Evolutionary conservation across 345 rosid genomes (phyloP).

Genomic region (Turritis glabra): DNA sequence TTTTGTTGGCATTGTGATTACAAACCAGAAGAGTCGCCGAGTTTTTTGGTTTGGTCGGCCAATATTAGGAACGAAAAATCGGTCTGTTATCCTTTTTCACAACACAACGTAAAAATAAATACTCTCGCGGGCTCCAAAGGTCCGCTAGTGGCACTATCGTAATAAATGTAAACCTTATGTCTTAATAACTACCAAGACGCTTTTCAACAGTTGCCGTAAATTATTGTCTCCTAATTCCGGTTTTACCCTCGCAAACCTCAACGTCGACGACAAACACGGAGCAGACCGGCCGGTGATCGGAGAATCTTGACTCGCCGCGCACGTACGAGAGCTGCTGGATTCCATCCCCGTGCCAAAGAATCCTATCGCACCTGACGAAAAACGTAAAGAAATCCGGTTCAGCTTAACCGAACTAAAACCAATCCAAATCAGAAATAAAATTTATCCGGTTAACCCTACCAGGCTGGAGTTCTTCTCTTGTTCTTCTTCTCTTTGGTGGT

Average conservation of each 20-base stretch:
- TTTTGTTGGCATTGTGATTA: background rate
- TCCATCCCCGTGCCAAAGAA: conserved; percentile 83
- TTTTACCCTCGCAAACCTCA: conserved; percentile 44
- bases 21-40: conserved; percentile 30
- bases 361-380: conserved; percentile 81
- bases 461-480: conserved; percentile 96
- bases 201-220: background rate
- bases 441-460: conserved; percentile 49
- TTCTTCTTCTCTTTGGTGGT: conserved; percentile 54
- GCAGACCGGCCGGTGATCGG: conserved; percentile 92
- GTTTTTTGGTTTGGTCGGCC: conserved; percentile 33
- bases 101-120: conserved; percentile 12
- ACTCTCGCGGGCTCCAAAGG: background rate
- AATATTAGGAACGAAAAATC: background rate
- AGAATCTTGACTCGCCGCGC: conserved; percentile 71
- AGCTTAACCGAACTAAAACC: conserved; percentile 13
- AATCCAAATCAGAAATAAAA: background rate
- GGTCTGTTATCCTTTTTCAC: conserved; percentile 10
- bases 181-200: background rate
- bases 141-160: background rate
- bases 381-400: background rate
- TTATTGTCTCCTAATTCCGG: conserved; percentile 34
- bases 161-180: background rate
- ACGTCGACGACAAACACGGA: conserved; percentile 60
- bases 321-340: conserved; percentile 58